These are phyloP conservation scores for Apostasia shenzhenica DNA, from an alignment of 106 monocot genomes.

Conservation along the genomic window DNA sequence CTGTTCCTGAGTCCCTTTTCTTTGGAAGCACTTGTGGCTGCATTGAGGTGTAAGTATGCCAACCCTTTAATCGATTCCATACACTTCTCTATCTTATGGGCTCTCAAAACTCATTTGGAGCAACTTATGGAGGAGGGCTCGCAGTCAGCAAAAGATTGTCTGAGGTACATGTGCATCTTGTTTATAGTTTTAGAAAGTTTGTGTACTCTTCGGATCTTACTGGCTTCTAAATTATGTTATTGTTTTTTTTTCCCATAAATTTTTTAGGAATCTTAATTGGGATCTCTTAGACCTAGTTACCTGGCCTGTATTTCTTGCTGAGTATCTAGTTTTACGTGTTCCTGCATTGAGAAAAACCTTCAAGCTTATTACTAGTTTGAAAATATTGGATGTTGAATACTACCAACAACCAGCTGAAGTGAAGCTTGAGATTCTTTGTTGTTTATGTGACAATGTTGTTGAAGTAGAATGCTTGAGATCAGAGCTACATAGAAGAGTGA, in stretches of 20 bases:
- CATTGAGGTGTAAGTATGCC: constrained; percentile 39
- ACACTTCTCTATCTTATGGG: constrained; percentile 73
- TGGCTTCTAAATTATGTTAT: not conserved
- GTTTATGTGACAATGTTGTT: constrained; percentile 83
- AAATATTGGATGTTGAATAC: constrained; percentile 60
- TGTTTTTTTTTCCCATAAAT: not conserved
- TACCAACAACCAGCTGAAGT: constrained; percentile 61
- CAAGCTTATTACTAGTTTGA: constrained; percentile 40
- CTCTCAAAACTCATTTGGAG: constrained; percentile 70
- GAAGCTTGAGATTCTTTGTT: constrained; percentile 81
- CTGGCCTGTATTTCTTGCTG: constrained; percentile 84
- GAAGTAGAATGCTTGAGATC: constrained; percentile 61
- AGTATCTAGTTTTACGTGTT: constrained; percentile 52
- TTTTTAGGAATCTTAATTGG: constrained; percentile 85
- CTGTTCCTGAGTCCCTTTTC: constrained; percentile 81
- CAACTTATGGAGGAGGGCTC: constrained; percentile 54
- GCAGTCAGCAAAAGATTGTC: constrained; percentile 59
- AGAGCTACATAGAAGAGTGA: constrained; percentile 51
- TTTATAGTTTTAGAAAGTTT: not conserved
- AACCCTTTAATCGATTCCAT: constrained; percentile 80
- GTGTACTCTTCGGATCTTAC: constrained; percentile 3
- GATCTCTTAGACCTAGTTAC: constrained; percentile 66
- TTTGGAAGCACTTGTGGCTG: constrained; percentile 60
- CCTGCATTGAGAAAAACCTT: constrained; percentile 32
- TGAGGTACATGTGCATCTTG: constrained; percentile 42